Base-by-base conservation (phyloP, 208 protist genomes). In the Tritrichomonas foetus region DNA sequence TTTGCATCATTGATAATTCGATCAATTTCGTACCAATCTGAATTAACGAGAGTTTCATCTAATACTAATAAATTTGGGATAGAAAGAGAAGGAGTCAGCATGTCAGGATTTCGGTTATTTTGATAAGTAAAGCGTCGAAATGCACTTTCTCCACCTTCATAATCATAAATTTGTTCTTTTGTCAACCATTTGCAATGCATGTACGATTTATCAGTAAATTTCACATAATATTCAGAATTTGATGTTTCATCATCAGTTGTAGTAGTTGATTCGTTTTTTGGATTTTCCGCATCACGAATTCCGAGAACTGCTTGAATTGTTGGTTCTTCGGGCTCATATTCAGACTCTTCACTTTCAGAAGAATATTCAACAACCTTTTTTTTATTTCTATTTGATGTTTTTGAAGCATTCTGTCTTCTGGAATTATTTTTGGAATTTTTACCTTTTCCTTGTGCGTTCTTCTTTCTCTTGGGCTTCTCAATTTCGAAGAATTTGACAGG, bases 1-100 rank as follows among this genome's bases (percentile, higher is more conserved):
- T 47, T 9, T 0, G 0, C 8, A 72, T 93, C 78, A 89, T 89
- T 47, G 33, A 93, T 93, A 72, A 93, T 93, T 93, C 89, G 50
- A 33, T 93, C 89, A 9, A 93, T 93, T 72, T 93, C 22, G 22
- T 49, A 93, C 50, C 57, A 93, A 72, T 49, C 30, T 39, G 55
- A 41, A 27, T 93, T 93, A 69, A 72, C 30, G 25, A 44, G 11
- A 20, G 30, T 64, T 25, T 93, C 89, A 25, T 72, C 50, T 30
- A 39, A 50, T 22, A 27, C 33, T 16, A 64, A 16, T 1, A 89
- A 27, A 20, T 53, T 39, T 47, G 22, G 41, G 39, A 89, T 89
- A 57, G 41, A 55, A 16, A 89, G 14, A 5, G 78, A 89, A 39
- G 41, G 78, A 22, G 78, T 47, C 1, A 89, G 20, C 8, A 78